phyloP scores from a whole-genome alignment of 2,329 filamentous ascomycete genomes.

The Alternaria panax region DNA sequence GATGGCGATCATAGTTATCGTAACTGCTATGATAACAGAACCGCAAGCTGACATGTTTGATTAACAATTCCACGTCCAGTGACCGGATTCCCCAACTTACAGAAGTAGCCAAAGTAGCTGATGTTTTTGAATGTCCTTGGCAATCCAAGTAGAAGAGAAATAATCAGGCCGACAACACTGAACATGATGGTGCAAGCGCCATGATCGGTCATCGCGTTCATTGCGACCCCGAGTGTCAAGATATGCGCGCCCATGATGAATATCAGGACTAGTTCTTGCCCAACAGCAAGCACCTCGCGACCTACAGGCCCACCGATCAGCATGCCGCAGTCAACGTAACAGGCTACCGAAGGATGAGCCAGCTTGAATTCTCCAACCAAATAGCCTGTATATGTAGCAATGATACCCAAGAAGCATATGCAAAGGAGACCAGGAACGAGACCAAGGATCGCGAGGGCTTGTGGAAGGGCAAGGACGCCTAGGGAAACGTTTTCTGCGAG shows the following conservation, averaged over 20 bases:
- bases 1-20: conserved; percentile 71
- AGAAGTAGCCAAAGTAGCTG: conserved; percentile 68
- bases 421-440: conserved; percentile 63
- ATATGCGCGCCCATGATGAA: conserved; percentile 77
- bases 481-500: conserved; percentile 67
- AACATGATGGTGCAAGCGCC: conserved; percentile 70
- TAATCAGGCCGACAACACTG: conserved; percentile 64
- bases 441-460: conserved; percentile 61
- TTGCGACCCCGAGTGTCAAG: conserved; percentile 72
- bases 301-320: conserved; percentile 68
- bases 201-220: conserved; percentile 69
- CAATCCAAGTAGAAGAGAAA: conserved; percentile 67
- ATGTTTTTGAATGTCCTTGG: conserved; percentile 70
- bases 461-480: conserved; percentile 64
- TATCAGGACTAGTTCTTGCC: conserved; percentile 69
- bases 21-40: conserved; percentile 69
- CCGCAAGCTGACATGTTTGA: conserved; percentile 59
- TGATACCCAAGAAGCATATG: conserved; percentile 60
- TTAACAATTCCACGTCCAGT: conserved; percentile 14
- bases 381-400: conserved; percentile 68
- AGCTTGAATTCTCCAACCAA: conserved; percentile 67
- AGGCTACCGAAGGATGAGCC: conserved; percentile 65
- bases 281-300: conserved; percentile 68
- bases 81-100: conserved; percentile 42
- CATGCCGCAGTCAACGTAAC: conserved; percentile 72